A percentile compares a stretch with the other conserved stretches of the same genome.
Evolutionary conservation across 139 green algal species (phyloP).

Genomic region (Chlamydomonas urium): DNA sequence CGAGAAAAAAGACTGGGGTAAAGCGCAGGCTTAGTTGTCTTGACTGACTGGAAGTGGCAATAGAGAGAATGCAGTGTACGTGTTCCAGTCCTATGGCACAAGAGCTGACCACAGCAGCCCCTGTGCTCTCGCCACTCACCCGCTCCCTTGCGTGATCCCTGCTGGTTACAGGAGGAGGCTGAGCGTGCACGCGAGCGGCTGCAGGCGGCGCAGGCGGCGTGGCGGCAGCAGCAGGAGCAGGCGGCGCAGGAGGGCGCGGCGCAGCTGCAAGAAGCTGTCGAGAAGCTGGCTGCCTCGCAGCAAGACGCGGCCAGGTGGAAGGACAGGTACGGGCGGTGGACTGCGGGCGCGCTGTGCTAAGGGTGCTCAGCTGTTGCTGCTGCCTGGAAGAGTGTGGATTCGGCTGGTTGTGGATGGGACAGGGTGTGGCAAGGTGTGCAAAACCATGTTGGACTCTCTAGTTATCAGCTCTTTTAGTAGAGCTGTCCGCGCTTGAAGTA

Average conservation of each 20-base stretch:
- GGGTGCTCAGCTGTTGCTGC: too few species aligned
- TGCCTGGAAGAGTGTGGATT: too few species aligned
- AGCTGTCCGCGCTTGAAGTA: too few species aligned
- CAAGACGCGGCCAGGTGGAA: neutral
- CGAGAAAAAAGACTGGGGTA: too few species aligned
- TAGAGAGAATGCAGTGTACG: constrained; percentile 7
- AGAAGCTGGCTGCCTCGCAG: neutral
- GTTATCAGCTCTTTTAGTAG: too few species aligned
- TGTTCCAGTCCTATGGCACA: too few species aligned
- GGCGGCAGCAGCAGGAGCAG: neutral
- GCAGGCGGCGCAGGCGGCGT: neutral
- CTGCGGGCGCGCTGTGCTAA: neutral
- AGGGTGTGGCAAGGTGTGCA: too few species aligned
- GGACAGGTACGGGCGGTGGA: neutral
- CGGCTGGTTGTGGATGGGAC: too few species aligned
- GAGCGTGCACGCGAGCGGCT: neutral
- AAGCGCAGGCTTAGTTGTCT: too few species aligned
- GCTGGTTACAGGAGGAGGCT: neutral
- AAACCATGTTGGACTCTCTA: too few species aligned
- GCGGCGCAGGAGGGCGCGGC: neutral
- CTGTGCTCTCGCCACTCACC: too few species aligned
- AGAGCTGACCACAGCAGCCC: neutral
- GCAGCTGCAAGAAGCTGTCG: neutral
- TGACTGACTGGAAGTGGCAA: too few species aligned
- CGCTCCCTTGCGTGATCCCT: neutral